Conservation (phyloP, 768 basidiomycete species). For the Cyclocybe aegerita region DNA sequence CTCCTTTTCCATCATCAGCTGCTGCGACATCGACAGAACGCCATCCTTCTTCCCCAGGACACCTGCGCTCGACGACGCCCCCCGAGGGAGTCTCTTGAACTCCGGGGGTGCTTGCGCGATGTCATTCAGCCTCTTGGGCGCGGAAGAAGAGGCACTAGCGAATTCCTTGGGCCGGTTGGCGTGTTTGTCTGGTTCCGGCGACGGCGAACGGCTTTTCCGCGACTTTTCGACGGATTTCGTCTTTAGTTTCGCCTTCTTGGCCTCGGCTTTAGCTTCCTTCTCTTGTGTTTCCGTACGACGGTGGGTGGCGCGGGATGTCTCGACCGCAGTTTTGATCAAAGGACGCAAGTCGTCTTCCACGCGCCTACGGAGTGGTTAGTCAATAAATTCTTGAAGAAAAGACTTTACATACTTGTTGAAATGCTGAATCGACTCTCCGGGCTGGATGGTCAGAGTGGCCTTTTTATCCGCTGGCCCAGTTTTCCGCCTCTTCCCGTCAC, state of each 20-base stretch:
- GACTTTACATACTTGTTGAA: constrained; percentile 62
- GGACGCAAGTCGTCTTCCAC: constrained; percentile 75
- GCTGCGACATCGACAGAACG: constrained; percentile 73
- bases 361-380: constrained; percentile 41
- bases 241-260: constrained; percentile 20
- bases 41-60: constrained; percentile 29
- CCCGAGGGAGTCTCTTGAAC: constrained; percentile 54
- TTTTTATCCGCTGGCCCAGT: constrained; percentile 21
- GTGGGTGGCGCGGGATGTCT: constrained; percentile 49
- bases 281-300: constrained; percentile 45
- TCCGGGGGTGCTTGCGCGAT: constrained; percentile 68
- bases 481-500: constrained; percentile 33
- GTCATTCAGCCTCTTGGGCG: constrained; percentile 70
- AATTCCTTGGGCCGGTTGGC: constrained; percentile 47
- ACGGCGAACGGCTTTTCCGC: constrained; percentile 8
- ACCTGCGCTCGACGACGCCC: constrained; percentile 21
- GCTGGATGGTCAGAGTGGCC: constrained; percentile 45
- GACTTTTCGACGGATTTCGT: constrained; percentile 12
- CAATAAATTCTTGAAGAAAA: background rate
- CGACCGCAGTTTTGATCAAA: constrained; percentile 59
- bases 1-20: constrained; percentile 74
- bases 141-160: constrained; percentile 43
- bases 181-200: constrained; percentile 22
- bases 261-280: constrained; percentile 26
- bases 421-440: constrained; percentile 71